phyloP scores from a whole-genome alignment of 495 filamentous ascomycete genomes.

The Hypoxylon trugodes region DNA sequence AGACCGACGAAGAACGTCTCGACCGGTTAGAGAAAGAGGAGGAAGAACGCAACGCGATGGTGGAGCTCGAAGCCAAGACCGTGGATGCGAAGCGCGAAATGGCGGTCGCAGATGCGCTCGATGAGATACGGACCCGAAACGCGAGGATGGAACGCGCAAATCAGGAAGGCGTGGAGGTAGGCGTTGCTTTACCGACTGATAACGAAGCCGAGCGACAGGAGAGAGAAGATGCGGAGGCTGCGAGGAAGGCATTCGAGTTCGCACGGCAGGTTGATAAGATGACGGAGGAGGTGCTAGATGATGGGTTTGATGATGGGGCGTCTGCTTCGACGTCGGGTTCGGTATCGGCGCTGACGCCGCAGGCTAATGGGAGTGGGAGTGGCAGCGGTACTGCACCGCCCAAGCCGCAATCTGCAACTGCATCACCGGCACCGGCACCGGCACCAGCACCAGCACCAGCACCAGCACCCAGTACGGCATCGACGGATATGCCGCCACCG shows the following conservation, averaged over 20 bases:
- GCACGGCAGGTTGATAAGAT: slow-evolving; percentile 51
- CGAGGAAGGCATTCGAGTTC: slow-evolving; percentile 78
- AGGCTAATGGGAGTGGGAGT: not conserved
- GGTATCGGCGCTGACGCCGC: slow-evolving; percentile 40
- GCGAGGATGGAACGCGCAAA: slow-evolving; percentile 81
- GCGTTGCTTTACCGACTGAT: slow-evolving; percentile 57
- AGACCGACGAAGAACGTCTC: slow-evolving; percentile 88
- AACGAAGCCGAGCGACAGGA: slow-evolving; percentile 71
- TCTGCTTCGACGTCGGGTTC: slow-evolving; percentile 40
- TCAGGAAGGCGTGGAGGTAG: slow-evolving; percentile 62
- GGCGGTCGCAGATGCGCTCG: slow-evolving; percentile 93
- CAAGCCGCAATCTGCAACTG: slow-evolving; percentile 4
- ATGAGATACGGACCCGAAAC: slow-evolving; percentile 93
- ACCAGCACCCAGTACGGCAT: slow-evolving; percentile 33
- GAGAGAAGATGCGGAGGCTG: slow-evolving; percentile 85
- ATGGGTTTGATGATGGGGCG: slow-evolving; percentile 45
- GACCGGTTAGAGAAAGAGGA: slow-evolving; percentile 87
- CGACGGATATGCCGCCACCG: slow-evolving; percentile 61
- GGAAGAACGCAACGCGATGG: slow-evolving; percentile 84
- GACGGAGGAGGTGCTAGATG: slow-evolving; percentile 60
- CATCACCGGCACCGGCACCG: not conserved
- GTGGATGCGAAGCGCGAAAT: slow-evolving; percentile 95
- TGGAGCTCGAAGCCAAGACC: slow-evolving; percentile 86
- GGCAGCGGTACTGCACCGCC: slow-evolving; percentile 4
- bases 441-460: slow-evolving; percentile 39